Evolutionary conservation across 2,329 filamentous ascomycete genomes (phyloP).

Genomic region (Colletotrichum gigasporum): DNA sequence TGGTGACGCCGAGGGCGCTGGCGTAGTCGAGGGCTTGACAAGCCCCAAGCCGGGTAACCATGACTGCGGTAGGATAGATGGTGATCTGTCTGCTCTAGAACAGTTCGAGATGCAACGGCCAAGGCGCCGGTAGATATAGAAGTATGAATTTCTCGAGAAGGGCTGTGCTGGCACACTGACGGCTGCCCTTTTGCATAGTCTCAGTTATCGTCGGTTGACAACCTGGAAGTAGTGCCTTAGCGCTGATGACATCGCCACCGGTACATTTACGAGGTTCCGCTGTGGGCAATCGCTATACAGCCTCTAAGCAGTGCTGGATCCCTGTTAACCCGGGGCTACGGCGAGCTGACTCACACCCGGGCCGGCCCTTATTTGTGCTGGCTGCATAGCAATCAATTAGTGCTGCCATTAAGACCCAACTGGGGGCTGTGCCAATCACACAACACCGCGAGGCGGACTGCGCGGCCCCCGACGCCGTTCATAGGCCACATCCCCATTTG

Average conservation of each 20-base stretch:
- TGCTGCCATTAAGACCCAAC: too few relatives aligned
- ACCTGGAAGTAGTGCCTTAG: background rate
- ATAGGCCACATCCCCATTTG: too few relatives aligned
- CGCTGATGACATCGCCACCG: background rate
- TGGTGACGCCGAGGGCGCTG: background rate
- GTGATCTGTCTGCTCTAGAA: too few relatives aligned
- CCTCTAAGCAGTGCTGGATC: too few relatives aligned
- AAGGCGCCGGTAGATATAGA: too few relatives aligned
- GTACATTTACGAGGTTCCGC: constrained; percentile 4
- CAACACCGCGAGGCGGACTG: background rate
- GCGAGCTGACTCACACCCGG: background rate
- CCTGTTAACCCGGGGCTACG: too few relatives aligned
- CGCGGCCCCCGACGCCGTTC: background rate
- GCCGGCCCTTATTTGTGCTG: too few relatives aligned
- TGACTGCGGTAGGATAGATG: background rate
- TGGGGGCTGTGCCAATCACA: too few relatives aligned
- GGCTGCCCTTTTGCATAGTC: background rate
- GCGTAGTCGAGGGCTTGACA: constrained; percentile 6
- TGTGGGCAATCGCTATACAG: background rate
- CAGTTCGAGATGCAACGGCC: too few relatives aligned
- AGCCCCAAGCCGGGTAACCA: background rate
- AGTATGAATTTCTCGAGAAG: too few relatives aligned
- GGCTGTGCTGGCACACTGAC: background rate
- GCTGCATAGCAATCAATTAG: too few relatives aligned
- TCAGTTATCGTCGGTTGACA: background rate